A percentile compares a stretch with the other conserved stretches of the same genome.
Evolutionary conservation across 2,329 filamentous ascomycete genomes (phyloP).

Genomic region (Monosporascus sp.): DNA sequence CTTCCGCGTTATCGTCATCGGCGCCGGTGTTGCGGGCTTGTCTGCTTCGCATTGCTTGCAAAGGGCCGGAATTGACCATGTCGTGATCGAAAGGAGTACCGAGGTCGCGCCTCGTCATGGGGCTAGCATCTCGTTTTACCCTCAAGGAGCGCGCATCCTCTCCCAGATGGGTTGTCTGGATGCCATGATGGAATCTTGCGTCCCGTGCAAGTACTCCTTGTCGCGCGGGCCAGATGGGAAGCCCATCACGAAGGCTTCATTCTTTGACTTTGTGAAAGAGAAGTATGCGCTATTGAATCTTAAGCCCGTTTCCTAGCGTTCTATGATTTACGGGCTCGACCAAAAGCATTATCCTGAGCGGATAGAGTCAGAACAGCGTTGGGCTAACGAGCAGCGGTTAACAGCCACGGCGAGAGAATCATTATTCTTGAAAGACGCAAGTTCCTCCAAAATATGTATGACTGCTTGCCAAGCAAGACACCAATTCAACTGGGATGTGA

Average conservation of each 20-base stretch:
- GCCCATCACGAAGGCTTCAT: neutral
- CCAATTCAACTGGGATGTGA: neutral
- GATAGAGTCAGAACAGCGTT: too few species aligned
- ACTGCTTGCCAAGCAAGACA: conserved; percentile 2
- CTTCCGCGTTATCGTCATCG: conserved; percentile 5
- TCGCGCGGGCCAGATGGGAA: neutral
- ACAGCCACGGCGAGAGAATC: neutral
- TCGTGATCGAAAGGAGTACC: conserved; percentile 7
- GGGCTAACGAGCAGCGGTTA: too few species aligned
- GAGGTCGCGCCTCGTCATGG: conserved; percentile 3
- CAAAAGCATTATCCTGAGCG: too few species aligned
- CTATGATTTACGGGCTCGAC: too few species aligned
- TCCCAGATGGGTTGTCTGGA: conserved; percentile 6
- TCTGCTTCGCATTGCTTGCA: conserved; percentile 6
- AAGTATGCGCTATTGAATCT: too few species aligned
- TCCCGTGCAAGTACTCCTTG: neutral
- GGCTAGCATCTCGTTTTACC: conserved; percentile 8
- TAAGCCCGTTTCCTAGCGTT: too few species aligned
- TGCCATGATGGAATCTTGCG: neutral
- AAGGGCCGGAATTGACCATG: conserved; percentile 9
- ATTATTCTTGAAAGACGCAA: conserved; percentile 2
- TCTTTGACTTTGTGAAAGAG: neutral
- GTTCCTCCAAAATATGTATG: conserved; percentile 5
- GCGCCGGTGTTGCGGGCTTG: conserved; percentile 9
- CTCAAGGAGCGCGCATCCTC: conserved; percentile 6